phyloP scores from a whole-genome alignment of 2,329 filamentous ascomycete genomes.

The Fusarium avenaceum region DNA sequence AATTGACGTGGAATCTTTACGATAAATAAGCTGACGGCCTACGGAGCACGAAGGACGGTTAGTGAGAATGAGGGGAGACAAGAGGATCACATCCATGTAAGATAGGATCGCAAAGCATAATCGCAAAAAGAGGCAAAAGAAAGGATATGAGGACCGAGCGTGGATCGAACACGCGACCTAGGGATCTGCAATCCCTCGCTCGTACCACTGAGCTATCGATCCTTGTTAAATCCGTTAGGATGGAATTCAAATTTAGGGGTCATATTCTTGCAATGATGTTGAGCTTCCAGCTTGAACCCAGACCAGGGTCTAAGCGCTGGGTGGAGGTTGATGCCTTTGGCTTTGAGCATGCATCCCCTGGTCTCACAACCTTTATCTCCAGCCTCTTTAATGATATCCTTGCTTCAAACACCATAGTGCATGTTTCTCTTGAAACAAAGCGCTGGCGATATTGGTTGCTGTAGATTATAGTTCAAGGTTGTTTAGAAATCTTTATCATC shows the following conservation, averaged over 20 bases:
- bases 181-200: slow-evolving; percentile 47
- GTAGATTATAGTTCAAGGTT: background rate
- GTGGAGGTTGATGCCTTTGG: slow-evolving; percentile 1
- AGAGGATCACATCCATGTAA: background rate
- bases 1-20: background rate
- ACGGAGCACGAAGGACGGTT: background rate
- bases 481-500: background rate
- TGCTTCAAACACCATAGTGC: background rate
- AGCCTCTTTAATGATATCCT: slow-evolving; percentile 28
- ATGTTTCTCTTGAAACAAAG: background rate
- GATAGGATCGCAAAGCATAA: background rate
- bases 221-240: slow-evolving; percentile 10
- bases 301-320: slow-evolving; percentile 7
- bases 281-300: background rate
- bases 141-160: slow-evolving; percentile 34
- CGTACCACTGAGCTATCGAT: slow-evolving; percentile 47
- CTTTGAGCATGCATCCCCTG: slow-evolving; percentile 5
- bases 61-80: background rate
- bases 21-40: slow-evolving; percentile 1
- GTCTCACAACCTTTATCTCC: slow-evolving; percentile 15
- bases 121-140: slow-evolving; percentile 15
- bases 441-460: background rate
- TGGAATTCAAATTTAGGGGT: rapidly evolving
- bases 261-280: background rate
- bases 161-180: slow-evolving; percentile 47